These are phyloP conservation scores for Piper longum DNA, from an alignment of 164 flowering plant genomes.

Conservation along the genomic window DNA sequence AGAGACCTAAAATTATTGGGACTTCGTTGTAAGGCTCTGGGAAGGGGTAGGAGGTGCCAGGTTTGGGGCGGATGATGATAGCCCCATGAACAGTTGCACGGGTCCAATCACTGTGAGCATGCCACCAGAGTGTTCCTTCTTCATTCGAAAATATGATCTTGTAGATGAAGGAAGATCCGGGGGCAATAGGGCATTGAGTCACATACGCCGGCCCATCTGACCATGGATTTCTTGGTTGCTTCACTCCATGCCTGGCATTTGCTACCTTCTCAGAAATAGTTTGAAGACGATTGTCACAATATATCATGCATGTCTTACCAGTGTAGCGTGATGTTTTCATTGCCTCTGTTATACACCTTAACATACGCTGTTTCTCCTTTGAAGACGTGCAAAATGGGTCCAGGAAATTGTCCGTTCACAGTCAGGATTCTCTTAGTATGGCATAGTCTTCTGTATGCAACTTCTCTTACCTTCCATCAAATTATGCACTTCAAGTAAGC, in stretches of 20 bases:
- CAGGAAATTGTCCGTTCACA: constrained; percentile 29
- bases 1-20: constrained; percentile 9
- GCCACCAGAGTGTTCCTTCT: constrained; percentile 47
- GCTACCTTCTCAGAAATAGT: not conserved
- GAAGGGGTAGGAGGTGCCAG: constrained; percentile 11
- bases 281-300: not conserved
- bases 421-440: constrained; percentile 22
- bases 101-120: constrained; percentile 45
- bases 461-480: constrained; percentile 11
- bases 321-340: constrained; percentile 21
- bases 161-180: constrained; percentile 23
- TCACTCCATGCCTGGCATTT: constrained; percentile 21
- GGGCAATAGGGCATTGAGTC: constrained; percentile 40
- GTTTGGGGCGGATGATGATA: not conserved
- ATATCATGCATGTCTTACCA: constrained; percentile 10
- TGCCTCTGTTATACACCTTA: constrained; percentile 15
- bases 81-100: constrained; percentile 10
- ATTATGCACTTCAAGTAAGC: not conserved
- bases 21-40: constrained; percentile 14
- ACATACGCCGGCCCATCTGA: constrained; percentile 37
- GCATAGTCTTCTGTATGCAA: constrained; percentile 19
- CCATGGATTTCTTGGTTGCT: constrained; percentile 43
- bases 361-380: constrained; percentile 19
- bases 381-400: constrained; percentile 19
- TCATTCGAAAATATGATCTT: constrained; percentile 18